Evolutionary conservation across 1,284 basidiomycete species (phyloP), one percentile per base, ranked within the genome.

Genomic region (Ganoderma leucocontextum): DNA sequence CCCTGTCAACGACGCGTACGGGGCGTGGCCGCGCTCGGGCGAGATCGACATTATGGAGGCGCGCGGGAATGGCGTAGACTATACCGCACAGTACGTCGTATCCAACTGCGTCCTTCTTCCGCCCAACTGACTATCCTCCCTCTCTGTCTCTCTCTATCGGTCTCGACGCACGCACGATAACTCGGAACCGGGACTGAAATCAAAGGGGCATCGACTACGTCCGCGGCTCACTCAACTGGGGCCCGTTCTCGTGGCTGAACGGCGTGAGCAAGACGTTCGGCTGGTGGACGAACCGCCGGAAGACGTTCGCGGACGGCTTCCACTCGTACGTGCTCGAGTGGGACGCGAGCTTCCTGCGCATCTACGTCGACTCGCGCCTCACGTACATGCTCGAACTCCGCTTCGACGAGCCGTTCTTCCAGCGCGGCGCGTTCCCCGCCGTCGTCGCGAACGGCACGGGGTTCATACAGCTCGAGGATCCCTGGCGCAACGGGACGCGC

Each of bases 31-130:
- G 1, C 76, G 89, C 65, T 91, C 87, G 72, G 91, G 89, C 73
- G 92, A 93, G 83, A 95, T 95, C 72, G 93, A 95, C 78, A 92
- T 96, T 73, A 90, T 95, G 87, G 91, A 94, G 82, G 84, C 89
- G 53, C 86, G 91, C 69, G 93, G 94, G 9, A 94, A 94, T 74
- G 86, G 85, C 59, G 85, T 86, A 2, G 81, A 81, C 25, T 95
- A 95, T 80, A 79, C 86, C 5, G 82, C 84, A 59, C 92, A 93
- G 91, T 93, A 68, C 73, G 88, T 82, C 60, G 42, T 29, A 2
- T 15, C 12, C 15, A 17, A 5, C 5, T 17, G 52, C 25, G 7
- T 60, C 39, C 42, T 29, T 57, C 29, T 39, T 17, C 1, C 25
- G 39, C 58, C 19, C 25, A 25, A 39, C 58, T 60, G 39, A 60